Percentiles rank a stretch among this genome's conserved stretches.
phyloP scores from a whole-genome alignment of 1,284 basidiomycete species.

The Farysia itapuensis region DNA sequence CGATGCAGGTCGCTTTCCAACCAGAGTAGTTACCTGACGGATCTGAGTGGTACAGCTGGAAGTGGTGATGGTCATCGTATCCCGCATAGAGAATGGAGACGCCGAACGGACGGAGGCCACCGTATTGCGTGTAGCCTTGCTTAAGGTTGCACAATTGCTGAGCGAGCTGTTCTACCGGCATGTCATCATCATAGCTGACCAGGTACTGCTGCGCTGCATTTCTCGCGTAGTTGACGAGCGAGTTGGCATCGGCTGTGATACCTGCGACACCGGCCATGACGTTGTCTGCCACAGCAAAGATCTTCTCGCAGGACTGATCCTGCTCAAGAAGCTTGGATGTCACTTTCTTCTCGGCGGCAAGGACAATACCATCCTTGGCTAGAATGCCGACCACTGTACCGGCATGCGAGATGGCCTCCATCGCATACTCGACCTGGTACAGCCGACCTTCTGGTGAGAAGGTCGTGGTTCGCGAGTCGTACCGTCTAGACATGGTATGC shows the following conservation, averaged over 20 bases:
- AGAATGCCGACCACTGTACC: constrained; percentile 91
- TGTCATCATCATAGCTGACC: constrained; percentile 90
- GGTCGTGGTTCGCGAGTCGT: constrained; percentile 58
- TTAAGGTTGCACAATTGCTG: constrained; percentile 95
- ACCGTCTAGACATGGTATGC: constrained; percentile 57
- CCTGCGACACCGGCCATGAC: constrained; percentile 93
- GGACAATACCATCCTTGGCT: constrained; percentile 84
- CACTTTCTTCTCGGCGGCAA: constrained; percentile 99
- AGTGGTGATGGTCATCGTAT: constrained; percentile 90
- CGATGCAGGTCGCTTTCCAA: constrained; percentile 98
- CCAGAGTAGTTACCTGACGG: constrained; percentile 98
- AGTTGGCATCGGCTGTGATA: constrained; percentile 95
- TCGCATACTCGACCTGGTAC: constrained; percentile 88
- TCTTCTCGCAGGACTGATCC: constrained; percentile 89
- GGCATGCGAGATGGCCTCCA: constrained; percentile 97
- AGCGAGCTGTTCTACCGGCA: constrained; percentile 92
- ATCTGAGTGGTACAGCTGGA: constrained; percentile 98
- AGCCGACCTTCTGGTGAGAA: constrained; percentile 61
- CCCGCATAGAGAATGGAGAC: constrained; percentile 95
- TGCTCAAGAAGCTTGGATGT: constrained; percentile 96
- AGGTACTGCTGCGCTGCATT: constrained; percentile 85
- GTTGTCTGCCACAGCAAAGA: constrained; percentile 78
- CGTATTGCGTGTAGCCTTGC: constrained; percentile 97
- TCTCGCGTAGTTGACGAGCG: constrained; percentile 91
- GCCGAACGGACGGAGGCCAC: constrained; percentile 96